These are phyloP conservation scores for Bidens hawaiensis DNA, from an alignment of 140 eudicot genomes.

Conservation along the genomic window DNA sequence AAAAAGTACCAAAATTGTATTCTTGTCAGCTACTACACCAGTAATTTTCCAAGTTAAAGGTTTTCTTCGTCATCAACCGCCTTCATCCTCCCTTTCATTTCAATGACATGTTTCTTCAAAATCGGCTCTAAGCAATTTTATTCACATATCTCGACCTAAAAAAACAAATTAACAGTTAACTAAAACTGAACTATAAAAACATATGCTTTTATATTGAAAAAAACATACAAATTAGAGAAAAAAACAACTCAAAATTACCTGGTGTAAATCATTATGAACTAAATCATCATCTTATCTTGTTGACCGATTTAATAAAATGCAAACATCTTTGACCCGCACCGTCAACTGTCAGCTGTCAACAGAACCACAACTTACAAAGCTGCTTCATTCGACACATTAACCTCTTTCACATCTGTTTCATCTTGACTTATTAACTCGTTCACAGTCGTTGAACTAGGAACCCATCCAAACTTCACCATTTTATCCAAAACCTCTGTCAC, in stretches of 20 bases:
- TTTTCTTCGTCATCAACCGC: neutral
- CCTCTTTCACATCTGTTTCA: slow-evolving; percentile 26
- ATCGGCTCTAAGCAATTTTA: neutral
- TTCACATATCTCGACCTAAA: neutral
- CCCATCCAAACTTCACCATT: slow-evolving; percentile 60
- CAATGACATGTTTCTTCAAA: neutral
- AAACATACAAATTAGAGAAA: too few species aligned
- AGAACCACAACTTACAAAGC: slow-evolving; percentile 14
- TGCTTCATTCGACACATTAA: slow-evolving; percentile 26
- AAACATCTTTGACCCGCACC: slow-evolving; percentile 10
- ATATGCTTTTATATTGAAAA: neutral
- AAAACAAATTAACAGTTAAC: neutral
- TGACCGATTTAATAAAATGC: slow-evolving; percentile 7
- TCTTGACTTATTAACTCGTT: slow-evolving; percentile 31
- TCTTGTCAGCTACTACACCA: slow-evolving; percentile 2
- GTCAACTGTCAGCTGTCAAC: neutral
- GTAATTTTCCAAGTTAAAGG: neutral
- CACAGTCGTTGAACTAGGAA: slow-evolving; percentile 32
- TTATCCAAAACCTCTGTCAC: slow-evolving; percentile 36
- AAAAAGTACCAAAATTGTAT: slow-evolving; percentile 9
- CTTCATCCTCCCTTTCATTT: neutral
- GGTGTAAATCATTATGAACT: neutral
- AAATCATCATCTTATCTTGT: slow-evolving; percentile 9
- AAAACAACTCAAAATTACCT: neutral
- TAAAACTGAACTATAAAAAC: neutral